phyloP scores from a whole-genome alignment of 345 rosid species.

The Dimocarpus longan region DNA sequence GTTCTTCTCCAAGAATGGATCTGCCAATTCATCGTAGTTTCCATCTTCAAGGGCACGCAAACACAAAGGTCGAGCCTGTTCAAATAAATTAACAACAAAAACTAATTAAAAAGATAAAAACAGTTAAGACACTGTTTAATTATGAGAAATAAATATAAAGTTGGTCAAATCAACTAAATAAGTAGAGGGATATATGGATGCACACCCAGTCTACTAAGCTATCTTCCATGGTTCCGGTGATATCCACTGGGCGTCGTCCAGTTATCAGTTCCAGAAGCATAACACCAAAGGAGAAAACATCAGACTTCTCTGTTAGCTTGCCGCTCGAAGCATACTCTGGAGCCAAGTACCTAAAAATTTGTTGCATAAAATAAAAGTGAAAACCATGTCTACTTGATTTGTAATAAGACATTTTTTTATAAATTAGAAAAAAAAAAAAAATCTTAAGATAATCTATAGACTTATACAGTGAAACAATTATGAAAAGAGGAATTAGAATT shows the following conservation, averaged over 20 bases:
- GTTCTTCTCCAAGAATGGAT: slow-evolving; percentile 59
- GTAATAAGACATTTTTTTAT: too few relatives aligned
- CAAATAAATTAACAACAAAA: slow-evolving; percentile 10
- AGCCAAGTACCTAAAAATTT: slow-evolving; percentile 67
- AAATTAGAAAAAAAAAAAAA: too few relatives aligned
- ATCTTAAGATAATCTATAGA: too few relatives aligned
- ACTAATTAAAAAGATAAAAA: slow-evolving; percentile 8
- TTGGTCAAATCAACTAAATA: too few relatives aligned
- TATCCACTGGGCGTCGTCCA: slow-evolving; percentile 70
- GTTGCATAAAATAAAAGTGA: neutral
- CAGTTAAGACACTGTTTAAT: neutral
- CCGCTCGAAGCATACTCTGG: slow-evolving; percentile 97
- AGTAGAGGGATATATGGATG: neutral
- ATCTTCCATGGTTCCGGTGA: slow-evolving; percentile 64
- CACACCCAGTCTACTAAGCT: slow-evolving; percentile 92
- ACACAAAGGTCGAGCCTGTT: slow-evolving; percentile 78
- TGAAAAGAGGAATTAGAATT: neutral
- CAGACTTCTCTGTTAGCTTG: slow-evolving; percentile 86
- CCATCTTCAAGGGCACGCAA: slow-evolving; percentile 51
- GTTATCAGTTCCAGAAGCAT: slow-evolving; percentile 85
- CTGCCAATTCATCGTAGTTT: slow-evolving; percentile 57
- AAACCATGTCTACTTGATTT: neutral
- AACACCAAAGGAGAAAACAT: slow-evolving; percentile 88
- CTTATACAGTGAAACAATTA: neutral
- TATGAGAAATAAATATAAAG: neutral